Percentiles rank a stretch among this genome's conserved stretches.
Evolutionary conservation across 208 protist genomes (phyloP).

Genomic region (Trypanosoma melophagium): DNA sequence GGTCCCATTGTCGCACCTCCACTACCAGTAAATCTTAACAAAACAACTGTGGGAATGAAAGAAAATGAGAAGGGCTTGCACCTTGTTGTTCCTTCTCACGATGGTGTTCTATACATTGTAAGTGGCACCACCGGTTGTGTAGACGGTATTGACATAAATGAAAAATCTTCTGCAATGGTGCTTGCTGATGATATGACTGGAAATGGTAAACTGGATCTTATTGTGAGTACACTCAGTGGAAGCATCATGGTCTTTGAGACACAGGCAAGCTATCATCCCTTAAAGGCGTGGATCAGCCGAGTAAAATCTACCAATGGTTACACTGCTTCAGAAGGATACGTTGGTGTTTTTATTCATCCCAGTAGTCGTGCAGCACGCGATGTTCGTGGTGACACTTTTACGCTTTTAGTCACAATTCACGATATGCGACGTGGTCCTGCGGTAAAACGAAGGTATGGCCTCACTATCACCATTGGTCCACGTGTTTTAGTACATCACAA

Average conservation of each 20-base stretch:
- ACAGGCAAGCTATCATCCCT: constrained; percentile 56
- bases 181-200: constrained; percentile 90
- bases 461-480: constrained; percentile 70
- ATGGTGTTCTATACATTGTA: constrained; percentile 90
- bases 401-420: constrained; percentile 64
- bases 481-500: constrained; percentile 50
- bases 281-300: constrained; percentile 75
- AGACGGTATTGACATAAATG: constrained; percentile 89
- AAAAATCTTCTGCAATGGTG: constrained; percentile 86
- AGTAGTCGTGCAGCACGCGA: constrained; percentile 55
- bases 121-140: constrained; percentile 74
- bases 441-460: constrained; percentile 41
- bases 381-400: constrained; percentile 71
- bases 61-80: constrained; percentile 39
- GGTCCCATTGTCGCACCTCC: constrained; percentile 72
- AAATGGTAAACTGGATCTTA: constrained; percentile 87
- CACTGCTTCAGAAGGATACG: constrained; percentile 67
- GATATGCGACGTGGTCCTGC: constrained; percentile 34
- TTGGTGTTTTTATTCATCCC: constrained; percentile 71
- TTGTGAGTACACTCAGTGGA: constrained; percentile 86
- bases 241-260: constrained; percentile 90
- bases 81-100: constrained; percentile 81
- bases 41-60: constrained; percentile 12
- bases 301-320: constrained; percentile 78
- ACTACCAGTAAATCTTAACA: constrained; percentile 67